Evolutionary conservation across 352 stramenopile genomes (phyloP).

Genomic region (Globisporangium takayamanum): DNA sequence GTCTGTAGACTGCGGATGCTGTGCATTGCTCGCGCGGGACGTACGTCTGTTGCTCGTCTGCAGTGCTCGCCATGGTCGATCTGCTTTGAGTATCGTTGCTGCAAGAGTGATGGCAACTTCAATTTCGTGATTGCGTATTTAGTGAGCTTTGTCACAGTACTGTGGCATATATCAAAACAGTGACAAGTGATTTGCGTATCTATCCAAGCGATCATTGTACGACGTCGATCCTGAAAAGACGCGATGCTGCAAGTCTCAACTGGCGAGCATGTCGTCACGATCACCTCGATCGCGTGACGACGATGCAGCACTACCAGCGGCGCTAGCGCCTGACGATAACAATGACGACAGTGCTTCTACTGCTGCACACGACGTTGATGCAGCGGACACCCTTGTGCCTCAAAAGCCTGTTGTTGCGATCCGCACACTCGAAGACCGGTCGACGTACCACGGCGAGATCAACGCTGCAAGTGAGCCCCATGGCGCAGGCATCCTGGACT

Average conservation of each 20-base stretch:
- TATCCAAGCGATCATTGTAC: no score
- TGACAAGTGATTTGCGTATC: no score
- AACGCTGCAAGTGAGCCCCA: constrained; percentile 18
- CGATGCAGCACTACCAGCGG: no score
- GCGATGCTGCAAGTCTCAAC: no score
- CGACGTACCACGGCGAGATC: constrained; percentile 31
- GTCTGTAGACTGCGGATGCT: no score
- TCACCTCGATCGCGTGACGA: no score
- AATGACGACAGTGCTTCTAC: background rate
- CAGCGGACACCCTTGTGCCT: background rate
- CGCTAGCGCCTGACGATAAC: background rate
- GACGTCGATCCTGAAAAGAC: no score
- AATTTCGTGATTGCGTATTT: background rate
- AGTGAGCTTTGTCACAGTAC: background rate
- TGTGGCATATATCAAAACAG: no score
- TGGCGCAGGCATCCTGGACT: constrained; percentile 31
- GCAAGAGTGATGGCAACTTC: constrained; percentile 2
- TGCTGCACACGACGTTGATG: background rate
- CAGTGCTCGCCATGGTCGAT: no score
- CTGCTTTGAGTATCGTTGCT: background rate
- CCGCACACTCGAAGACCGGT: constrained; percentile 18
- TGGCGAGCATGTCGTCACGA: no score
- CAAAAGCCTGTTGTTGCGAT: constrained; percentile 9
- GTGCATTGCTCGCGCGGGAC: no score
- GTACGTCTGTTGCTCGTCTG: no score